phyloP scores from a whole-genome alignment of 352 stramenopile genomes.

The Pelagophyceae sp. region DNA sequence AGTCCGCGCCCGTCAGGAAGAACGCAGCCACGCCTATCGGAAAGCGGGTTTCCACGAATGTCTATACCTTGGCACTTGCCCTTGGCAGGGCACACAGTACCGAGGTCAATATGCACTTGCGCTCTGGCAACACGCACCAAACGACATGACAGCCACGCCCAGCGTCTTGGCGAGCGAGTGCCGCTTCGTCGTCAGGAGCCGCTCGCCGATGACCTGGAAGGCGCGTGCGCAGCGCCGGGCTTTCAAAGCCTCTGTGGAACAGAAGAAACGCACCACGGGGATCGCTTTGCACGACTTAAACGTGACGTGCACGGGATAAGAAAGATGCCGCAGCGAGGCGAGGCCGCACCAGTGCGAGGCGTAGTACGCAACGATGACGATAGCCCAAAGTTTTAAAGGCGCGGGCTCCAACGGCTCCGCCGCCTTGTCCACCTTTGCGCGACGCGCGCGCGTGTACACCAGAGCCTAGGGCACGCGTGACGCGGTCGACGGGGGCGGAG shows the following conservation, averaged over 20 bases:
- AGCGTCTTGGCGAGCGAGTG: background rate
- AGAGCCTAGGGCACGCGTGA: too few species aligned
- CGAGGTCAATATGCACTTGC: too few species aligned
- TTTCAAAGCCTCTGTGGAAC: too few species aligned
- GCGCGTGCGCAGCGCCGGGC: too few species aligned
- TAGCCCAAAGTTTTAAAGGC: background rate
- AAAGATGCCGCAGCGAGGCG: conserved; percentile 10
- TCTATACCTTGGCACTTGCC: too few species aligned
- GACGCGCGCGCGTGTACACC: too few species aligned
- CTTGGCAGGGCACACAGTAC: too few species aligned
- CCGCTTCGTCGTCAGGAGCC: conserved; percentile 5
- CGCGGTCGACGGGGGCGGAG: background rate
- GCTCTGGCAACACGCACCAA: too few species aligned
- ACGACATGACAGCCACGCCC: conserved; percentile 3
- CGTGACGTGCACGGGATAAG: conserved; percentile 15
- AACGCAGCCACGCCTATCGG: background rate
- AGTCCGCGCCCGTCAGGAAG: background rate
- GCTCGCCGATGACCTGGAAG: conserved; percentile 17
- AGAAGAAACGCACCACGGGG: too few species aligned
- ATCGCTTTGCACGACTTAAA: conserved; percentile 18
- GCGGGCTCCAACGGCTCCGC: background rate
- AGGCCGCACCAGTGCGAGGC: conserved; percentile 11
- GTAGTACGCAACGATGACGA: conserved; percentile 14
- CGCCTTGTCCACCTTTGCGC: background rate
- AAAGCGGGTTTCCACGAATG: too few species aligned